Evolutionary conservation across 345 rosid species (phyloP), one percentile per base, ranked within the genome.

Genomic region (Lumnitzera littorea): DNA sequence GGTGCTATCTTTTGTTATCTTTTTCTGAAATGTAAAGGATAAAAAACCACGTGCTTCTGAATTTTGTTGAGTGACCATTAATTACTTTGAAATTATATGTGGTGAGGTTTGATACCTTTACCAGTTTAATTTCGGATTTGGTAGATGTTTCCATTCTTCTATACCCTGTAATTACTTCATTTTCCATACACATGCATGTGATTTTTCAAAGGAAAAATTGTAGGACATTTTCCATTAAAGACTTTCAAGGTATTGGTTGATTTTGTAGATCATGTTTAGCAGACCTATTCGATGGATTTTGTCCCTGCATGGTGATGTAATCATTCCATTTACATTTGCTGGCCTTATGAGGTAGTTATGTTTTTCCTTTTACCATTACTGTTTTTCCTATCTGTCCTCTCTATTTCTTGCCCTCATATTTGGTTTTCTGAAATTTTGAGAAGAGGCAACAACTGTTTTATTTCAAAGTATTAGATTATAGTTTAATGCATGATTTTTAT

Each of bases 241-340:
- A n/a, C 31, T 5, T 27, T 23, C 10, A 48, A 46, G 25, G 55
- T 47, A 61, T 69, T 55, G 24, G 31, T 51, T 64, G 62, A 60
- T 70, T 69, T 50, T 75, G 48, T 76, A 92, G 98, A 82, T 87
- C 52, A 51, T 78, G 74, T 92, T 92, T 76, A 87, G 96, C 80
- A 78, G 98, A 71, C 98, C 98, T 48, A 68, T 92, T 66, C 96
- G 96, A 68, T 92, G 98, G 98, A 80, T 92, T 69, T 66, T 89
- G 88, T 95, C 96, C 70, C 74, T 92, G 66, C 96, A 89, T 61
- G 98, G 98, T 64, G 86, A 82, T 63, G 75, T 69, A 51, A 72
- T 85, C 62, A 87, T 92, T 70, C 98, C 96, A 53, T 89, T 92
- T 74, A 69, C 62, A 2, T 87, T 82, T 82, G 91, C 95, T 74